Conservation (phyloP, 306 rosid genomes). For the Gastrolobium villosum region DNA sequence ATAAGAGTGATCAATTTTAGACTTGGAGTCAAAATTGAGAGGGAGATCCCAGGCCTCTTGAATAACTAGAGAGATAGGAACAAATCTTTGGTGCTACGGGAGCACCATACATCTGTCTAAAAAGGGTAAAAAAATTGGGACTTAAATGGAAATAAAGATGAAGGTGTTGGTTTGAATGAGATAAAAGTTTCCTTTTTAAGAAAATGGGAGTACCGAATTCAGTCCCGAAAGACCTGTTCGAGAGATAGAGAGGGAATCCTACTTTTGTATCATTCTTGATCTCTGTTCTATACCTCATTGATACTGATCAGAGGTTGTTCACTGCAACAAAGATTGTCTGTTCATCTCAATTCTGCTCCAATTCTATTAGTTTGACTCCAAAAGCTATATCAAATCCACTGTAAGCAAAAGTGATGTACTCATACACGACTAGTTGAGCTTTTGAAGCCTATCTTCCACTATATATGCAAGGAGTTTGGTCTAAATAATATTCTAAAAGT, state of each 20-base stretch:
- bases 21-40: not conserved
- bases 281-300: not conserved
- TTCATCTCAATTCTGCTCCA: not conserved
- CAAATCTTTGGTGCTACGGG: no score
- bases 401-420: not conserved
- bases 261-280: not conserved
- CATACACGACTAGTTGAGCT: slow-evolving; percentile 20
- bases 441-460: slow-evolving; percentile 31
- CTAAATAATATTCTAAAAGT: slow-evolving; percentile 29
- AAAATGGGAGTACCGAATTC: no score
- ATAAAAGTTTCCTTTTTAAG: no score
- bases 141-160: no score
- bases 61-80: not conserved
- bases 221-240: no score
- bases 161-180: no score
- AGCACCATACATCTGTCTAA: no score
- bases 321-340: not conserved
- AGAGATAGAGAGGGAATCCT: not conserved
- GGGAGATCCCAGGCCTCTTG: not conserved
- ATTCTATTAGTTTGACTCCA: not conserved
- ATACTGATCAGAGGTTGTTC: not conserved
- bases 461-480: slow-evolving; percentile 13
- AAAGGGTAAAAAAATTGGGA: no score
- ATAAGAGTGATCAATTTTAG: not conserved
- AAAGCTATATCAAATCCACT: not conserved